These are phyloP conservation scores for Aspergillus bombycis DNA, from an alignment of 2,329 filamentous ascomycete genomes.

Conservation along the genomic window DNA sequence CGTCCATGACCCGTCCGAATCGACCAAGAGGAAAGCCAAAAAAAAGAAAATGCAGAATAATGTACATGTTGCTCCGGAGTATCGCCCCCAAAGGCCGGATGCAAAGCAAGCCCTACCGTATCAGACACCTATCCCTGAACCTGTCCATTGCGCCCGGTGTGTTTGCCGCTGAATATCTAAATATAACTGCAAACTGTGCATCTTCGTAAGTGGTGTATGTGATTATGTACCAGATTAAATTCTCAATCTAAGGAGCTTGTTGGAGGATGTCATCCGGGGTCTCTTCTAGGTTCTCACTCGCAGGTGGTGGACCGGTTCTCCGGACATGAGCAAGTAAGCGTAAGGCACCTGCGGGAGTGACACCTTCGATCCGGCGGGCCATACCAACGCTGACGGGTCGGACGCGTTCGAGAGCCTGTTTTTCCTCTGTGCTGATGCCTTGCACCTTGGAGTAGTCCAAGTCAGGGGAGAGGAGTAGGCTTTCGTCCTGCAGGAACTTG, in stretches of 20 bases:
- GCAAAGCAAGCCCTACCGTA: neutral
- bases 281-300: conserved; percentile 15
- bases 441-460: conserved; percentile 75
- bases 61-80: neutral
- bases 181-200: neutral
- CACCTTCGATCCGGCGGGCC: conserved; percentile 82
- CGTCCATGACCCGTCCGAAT: neutral
- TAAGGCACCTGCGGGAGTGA: conserved; percentile 51
- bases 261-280: conserved; percentile 20
- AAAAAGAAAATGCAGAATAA: neutral
- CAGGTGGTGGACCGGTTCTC: conserved; percentile 1
- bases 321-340: conserved; percentile 48
- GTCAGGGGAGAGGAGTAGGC: conserved; percentile 69
- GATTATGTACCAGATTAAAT: neutral
- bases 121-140: neutral
- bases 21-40: neutral
- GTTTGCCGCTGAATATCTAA: neutral
- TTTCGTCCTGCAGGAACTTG: conserved; percentile 75
- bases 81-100: neutral
- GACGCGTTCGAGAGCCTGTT: conserved; percentile 67
- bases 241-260: conserved; percentile 11
- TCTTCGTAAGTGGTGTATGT: neutral
- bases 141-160: neutral
- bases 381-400: conserved; percentile 85
- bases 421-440: conserved; percentile 80